Base-by-base conservation (phyloP, 2,329 filamentous ascomycete genomes). In the Penicillium griseofulvum region DNA sequence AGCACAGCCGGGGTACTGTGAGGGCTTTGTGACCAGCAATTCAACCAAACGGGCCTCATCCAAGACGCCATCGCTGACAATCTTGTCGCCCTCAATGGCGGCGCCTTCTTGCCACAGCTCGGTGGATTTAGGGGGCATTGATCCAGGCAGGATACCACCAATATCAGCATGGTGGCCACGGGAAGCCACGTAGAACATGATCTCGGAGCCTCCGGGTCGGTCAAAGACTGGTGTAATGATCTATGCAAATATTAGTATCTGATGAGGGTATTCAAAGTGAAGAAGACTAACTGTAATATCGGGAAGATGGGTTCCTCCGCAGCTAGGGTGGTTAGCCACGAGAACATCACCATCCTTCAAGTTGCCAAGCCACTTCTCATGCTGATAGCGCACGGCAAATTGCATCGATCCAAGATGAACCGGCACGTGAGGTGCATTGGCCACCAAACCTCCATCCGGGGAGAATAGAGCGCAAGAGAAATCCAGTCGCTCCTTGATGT, bases 391-490 rank as follows among this genome's bases (percentile, higher is more conserved):
- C 2, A 93, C 88, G 47, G 89, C 91, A 10, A 89, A 92, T n/a
- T 87, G 89, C 89, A 93, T 91, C 45, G 87, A 90, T 28, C 89
- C 89, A 11, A 94, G 77, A 68, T 93, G 90, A 0, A 92, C 89
- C 0, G 90, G 90, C 12, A 94, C 76, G 76, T 94, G 89, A 0
- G 90, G 90, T 17, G 90, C 82, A 58, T 78, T 78, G 6, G 76
- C 76, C 1, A 93, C 89, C 1, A 93, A 77, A 0, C 87, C 88
- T 17, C 90, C 90, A 9, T 85, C 83, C 0, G 85, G 82, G 62
- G 91, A 89, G 61, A 93, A 93, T 1, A 93, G 80, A 28, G 90
- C 90, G 61, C 90, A 94, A 4, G 88, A 91, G 66, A 91, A 94
- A 67, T 94, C 90, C 1, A 93, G 80, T 5, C 89, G 84, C 89